Conservation (phyloP, 2,329 filamentous ascomycete genomes). For the Aspergillus tubingensis region DNA sequence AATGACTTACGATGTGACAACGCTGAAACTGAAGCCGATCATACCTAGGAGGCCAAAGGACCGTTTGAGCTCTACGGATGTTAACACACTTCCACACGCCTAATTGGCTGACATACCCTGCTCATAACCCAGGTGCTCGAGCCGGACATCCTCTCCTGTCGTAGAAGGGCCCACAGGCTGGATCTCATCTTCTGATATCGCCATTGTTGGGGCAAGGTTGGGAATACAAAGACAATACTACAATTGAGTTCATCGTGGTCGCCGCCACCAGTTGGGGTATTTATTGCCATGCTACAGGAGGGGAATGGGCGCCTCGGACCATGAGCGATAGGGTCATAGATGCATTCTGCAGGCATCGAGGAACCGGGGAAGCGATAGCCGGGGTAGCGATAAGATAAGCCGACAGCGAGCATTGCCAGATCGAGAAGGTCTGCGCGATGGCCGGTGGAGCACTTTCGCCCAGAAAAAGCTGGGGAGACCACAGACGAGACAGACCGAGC, state of each 20-base stretch:
- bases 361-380: slow-evolving; percentile 6
- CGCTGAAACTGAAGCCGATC: slow-evolving; percentile 61
- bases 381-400: slow-evolving; percentile 29
- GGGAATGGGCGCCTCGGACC: not conserved
- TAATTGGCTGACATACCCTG: slow-evolving; percentile 30
- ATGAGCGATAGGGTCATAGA: not conserved
- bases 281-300: not conserved
- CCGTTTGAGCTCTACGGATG: slow-evolving; percentile 54
- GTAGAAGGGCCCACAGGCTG: slow-evolving; percentile 24
- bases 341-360: not conserved
- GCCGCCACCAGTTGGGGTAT: not conserved
- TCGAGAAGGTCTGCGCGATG: slow-evolving; percentile 32
- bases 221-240: not conserved
- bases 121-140: slow-evolving; percentile 44
- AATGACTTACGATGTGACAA: slow-evolving; percentile 52
- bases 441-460: slow-evolving; percentile 15
- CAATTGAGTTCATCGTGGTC: not conserved
- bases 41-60: slow-evolving; percentile 59
- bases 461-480: not conserved
- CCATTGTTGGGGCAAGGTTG: not conserved
- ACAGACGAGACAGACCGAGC: not conserved
- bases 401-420: slow-evolving; percentile 18
- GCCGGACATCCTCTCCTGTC: slow-evolving; percentile 36
- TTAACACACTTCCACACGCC: not conserved
- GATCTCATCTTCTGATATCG: slow-evolving; percentile 27